phyloP scores from a whole-genome alignment of 805 yeast genomes.

The Danielia reshetovae region DNA sequence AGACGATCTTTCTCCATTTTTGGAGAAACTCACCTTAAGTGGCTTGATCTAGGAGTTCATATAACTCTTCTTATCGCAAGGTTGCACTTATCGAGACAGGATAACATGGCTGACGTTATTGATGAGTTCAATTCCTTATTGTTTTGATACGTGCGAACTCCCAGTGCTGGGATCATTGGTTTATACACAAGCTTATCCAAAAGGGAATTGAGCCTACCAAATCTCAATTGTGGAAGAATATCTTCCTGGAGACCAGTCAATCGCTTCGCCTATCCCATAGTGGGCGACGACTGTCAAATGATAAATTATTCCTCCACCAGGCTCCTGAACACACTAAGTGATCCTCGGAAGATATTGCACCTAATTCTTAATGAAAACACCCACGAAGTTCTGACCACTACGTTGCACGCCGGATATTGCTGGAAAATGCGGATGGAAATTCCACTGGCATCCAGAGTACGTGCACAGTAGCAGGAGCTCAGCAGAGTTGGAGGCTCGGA shows the following conservation, averaged over 20 bases:
- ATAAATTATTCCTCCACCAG: conserved; percentile 3
- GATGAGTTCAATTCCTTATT: too few relatives aligned
- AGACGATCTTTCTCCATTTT: conserved; percentile 83
- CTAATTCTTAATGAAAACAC: too few relatives aligned
- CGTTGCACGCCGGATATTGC: conserved; percentile 1
- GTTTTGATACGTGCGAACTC: conserved; percentile 1
- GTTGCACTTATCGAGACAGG: too few relatives aligned
- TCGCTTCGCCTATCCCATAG: conserved; percentile 2
- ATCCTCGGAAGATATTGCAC: conserved; percentile 3
- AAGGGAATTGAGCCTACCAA: background rate
- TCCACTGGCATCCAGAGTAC: background rate
- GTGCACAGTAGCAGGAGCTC: conserved; percentile 3
- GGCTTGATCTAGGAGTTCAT: conserved; percentile 40
- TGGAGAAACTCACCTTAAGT: conserved; percentile 77
- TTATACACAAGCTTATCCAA: conserved; percentile 4
- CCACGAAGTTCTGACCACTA: too few relatives aligned
- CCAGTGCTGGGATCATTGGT: conserved; percentile 6
- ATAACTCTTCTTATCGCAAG: too few relatives aligned
- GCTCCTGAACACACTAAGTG: conserved; percentile 1
- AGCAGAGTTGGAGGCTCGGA: conserved; percentile 2
- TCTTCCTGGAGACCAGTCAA: conserved; percentile 4
- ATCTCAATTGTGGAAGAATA: conserved; percentile 2
- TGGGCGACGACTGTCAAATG: background rate
- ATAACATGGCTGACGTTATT: too few relatives aligned
- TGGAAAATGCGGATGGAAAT: background rate